A percentile compares a stretch with the other conserved stretches of the same genome.
phyloP scores from a whole-genome alignment of 345 rosid genomes.

The Trapa bicornis region DNA sequence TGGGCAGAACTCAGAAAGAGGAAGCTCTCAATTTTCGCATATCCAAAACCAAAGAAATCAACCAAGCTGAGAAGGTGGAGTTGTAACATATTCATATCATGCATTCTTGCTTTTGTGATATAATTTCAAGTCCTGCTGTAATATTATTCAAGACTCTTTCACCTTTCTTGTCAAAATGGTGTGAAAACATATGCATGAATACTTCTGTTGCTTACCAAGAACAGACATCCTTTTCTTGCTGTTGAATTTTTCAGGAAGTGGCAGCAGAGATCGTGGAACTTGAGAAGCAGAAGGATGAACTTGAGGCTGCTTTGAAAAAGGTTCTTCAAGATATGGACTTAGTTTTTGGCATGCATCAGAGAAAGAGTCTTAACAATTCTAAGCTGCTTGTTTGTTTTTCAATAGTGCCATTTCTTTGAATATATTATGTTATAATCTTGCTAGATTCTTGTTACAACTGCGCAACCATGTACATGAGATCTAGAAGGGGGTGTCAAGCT shows the following conservation, averaged over 20 bases:
- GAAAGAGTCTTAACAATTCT: background rate
- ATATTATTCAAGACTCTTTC: background rate
- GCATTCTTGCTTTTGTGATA: background rate
- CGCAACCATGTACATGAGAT: background rate
- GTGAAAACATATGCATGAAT: background rate
- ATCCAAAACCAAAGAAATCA: conserved; percentile 62
- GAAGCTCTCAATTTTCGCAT: conserved; percentile 68
- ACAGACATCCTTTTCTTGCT: too few relatives aligned
- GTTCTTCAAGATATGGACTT: conserved; percentile 11
- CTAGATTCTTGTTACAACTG: background rate
- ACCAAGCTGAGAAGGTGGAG: conserved; percentile 66
- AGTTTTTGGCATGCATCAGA: background rate
- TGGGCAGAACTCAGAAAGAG: conserved; percentile 65
- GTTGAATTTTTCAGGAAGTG: conserved; percentile 41
- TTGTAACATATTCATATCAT: background rate
- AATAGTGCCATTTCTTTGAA: background rate
- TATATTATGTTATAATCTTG: background rate
- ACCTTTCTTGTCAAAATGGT: background rate
- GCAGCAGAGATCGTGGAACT: conserved; percentile 43
- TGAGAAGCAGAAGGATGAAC: conserved; percentile 58
- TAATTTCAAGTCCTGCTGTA: background rate
- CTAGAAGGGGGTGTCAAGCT: background rate
- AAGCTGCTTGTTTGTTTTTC: background rate
- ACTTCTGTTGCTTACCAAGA: background rate
- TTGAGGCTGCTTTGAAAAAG: conserved; percentile 63